Evolutionary conservation across 768 basidiomycete species (phyloP), one percentile per base, ranked within the genome.

Genomic region (Rhizopogon rudus): DNA sequence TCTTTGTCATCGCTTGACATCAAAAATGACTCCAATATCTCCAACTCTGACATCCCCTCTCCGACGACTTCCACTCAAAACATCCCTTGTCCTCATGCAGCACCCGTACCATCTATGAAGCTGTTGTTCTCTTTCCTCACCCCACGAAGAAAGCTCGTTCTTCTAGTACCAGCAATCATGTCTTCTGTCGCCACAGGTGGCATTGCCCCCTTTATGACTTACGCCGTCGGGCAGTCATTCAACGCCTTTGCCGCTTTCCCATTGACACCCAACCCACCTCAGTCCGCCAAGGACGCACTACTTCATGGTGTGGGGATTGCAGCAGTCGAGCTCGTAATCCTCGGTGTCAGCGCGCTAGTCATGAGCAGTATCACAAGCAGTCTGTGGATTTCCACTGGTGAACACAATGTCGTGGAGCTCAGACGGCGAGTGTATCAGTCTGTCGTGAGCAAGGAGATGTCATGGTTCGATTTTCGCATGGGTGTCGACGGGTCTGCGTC

Each of bases 381-480:
- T 28, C 69, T 96, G 9, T 98, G 96, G 96, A 90, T 93, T 45
- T 83, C 85, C 75, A 82, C 86, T 5, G 93, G 92, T 3, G 96
- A 98, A 68, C 75, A 82, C 55, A 91, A 92, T 59, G 83, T 86
- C 6, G 73, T 84, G 60, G 77, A 78, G 7, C 70, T 97, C 17
- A 74, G 94, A 57, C 76, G 78, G 62, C 73, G 74, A 46, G 87
- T 95, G 6, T 96, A 90, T 65, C 63, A 67, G 3, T 80, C 84
- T 2, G 81, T 97, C 28, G 78, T 82, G 14, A 65, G 64, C 22
- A 87, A 86, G 63, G 84, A 86, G 20, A 87, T 96, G 81, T 77
- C 78, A n/a, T 97, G 95, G 94, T 97, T 93, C 66, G 94, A 97
- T 71, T 70, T 81, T 40, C 85, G 89, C 54, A 86, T 88, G 79